Percentiles rank a stretch among this genome's conserved stretches.
These are phyloP conservation scores for Rickenella mellea DNA, from an alignment of 768 basidiomycete genomes.

Conservation along the genomic window DNA sequence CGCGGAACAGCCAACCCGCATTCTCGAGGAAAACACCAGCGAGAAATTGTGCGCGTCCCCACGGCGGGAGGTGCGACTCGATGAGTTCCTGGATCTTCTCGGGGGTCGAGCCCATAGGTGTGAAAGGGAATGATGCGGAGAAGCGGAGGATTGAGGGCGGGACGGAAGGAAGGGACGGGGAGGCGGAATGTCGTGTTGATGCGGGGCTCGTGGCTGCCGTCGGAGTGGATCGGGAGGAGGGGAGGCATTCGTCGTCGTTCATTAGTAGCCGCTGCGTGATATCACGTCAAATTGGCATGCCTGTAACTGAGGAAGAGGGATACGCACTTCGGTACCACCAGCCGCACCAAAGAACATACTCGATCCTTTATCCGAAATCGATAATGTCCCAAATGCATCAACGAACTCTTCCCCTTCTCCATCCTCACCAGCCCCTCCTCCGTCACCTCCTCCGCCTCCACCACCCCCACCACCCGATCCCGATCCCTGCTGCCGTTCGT, in stretches of 20 bases:
- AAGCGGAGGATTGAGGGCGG: constrained; percentile 28
- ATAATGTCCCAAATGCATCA: constrained; percentile 51
- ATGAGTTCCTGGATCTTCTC: constrained; percentile 41
- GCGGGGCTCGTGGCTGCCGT: no score
- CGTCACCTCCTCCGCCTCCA: constrained; percentile 24
- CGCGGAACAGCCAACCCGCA: constrained; percentile 74
- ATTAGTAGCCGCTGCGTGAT: background rate
- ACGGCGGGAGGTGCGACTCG: constrained; percentile 43
- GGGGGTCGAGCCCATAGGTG: constrained; percentile 40
- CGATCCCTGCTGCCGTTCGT: no score
- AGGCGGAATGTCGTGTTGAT: background rate
- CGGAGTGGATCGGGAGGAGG: no score
- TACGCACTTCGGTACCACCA: constrained; percentile 51
- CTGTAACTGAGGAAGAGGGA: background rate
- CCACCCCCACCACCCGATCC: background rate
- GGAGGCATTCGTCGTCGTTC: background rate
- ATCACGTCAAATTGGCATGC: background rate
- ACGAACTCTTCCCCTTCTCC: constrained; percentile 14
- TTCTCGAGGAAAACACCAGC: constrained; percentile 64
- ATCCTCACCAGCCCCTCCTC: constrained; percentile 32
- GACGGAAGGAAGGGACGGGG: background rate
- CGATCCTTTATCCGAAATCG: constrained; percentile 51
- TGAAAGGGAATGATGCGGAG: constrained; percentile 56
- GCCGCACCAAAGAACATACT: constrained; percentile 61
- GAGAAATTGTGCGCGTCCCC: constrained; percentile 42